Evolutionary conservation across 768 basidiomycete genomes (phyloP), one percentile per base, ranked within the genome.

Genomic region (Auricularia sp.): DNA sequence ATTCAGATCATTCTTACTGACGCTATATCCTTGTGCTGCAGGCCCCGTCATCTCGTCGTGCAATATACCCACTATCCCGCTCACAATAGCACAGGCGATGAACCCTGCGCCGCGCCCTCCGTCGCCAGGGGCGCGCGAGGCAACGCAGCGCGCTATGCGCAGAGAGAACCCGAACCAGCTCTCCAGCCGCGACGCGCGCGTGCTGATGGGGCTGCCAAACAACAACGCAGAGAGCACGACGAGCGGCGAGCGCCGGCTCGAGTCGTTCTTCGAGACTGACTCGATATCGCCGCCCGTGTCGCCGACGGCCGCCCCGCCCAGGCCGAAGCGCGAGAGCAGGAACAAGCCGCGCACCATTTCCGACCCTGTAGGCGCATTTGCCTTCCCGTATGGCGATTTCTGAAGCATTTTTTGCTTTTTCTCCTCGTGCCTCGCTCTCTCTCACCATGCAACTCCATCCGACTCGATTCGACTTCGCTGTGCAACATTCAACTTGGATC

Each of bases 31-130:
- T 58, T 62, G 39, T 14, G 39, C 39, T 42, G 37, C 70, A 94
- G 96, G 88, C 71, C 91, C 94, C 33, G 95, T 98, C 62, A 86
- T 97, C 16, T 98, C 97, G 3, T 97, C 95, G 2, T 92, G 91
- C 78, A 97, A 97, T 71, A 92, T 98, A 62, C 92, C 94, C 1
- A 98, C 96, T 1, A 98, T 98, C 67, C 93, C 96, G 0, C 81
- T 99, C 51, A 85, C 89, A 29, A 92, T 97, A 13, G 97, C 97
- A 0, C 94, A 98, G 77, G 86, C 94, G 2, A 93, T 98, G 94
- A 93, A 92, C 70, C 95, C 96, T 1, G 90, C 91, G 0, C 95
- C 95, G 7, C 84, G 96, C 13, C 97, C 97, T 0, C 96, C 97
- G 1, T 96, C 94, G 0, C 97, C 97, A 0, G 81, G 85, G 0